Conservation (phyloP, 805 yeast species). For the Wickerhamiella allomyrinae region DNA sequence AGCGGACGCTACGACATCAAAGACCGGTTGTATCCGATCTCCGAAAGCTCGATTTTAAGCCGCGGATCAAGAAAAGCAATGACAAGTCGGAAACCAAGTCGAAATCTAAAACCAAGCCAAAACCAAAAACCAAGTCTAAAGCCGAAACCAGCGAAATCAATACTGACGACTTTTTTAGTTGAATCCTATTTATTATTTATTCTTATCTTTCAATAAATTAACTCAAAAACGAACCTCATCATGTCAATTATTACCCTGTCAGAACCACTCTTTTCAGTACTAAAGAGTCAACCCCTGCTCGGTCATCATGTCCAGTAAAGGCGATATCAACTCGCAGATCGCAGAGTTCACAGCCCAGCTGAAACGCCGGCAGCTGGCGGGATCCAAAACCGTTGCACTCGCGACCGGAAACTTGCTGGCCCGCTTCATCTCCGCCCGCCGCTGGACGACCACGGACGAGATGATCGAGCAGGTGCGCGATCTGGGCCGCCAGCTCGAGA, state of each 20-base stretch:
- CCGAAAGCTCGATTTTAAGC: neutral
- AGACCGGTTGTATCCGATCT: neutral
- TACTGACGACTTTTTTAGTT: neutral
- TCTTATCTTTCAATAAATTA: no score
- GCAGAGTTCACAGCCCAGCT: slow-evolving; percentile 29
- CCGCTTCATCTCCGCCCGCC: slow-evolving; percentile 75
- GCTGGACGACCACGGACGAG: slow-evolving; percentile 72
- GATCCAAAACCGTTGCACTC: slow-evolving; percentile 69
- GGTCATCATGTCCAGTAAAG: slow-evolving; percentile 17
- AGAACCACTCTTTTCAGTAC: no score
- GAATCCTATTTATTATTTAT: neutral
- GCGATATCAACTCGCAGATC: slow-evolving; percentile 22
- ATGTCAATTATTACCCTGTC: no score
- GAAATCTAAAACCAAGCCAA: neutral
- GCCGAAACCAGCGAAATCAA: neutral
- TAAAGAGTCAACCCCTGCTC: neutral
- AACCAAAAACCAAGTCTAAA: neutral
- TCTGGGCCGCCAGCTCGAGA: slow-evolving; percentile 49
- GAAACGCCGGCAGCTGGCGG: slow-evolving; percentile 72
- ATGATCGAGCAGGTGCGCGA: slow-evolving; percentile 56
- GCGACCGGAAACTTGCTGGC: slow-evolving; percentile 77
- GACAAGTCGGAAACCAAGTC: neutral
- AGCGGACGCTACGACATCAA: neutral
- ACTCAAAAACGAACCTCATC: no score
- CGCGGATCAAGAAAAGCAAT: no score